Conservation (phyloP, 192 early-diverging fungal species). For the Coemansia sp. region DNA sequence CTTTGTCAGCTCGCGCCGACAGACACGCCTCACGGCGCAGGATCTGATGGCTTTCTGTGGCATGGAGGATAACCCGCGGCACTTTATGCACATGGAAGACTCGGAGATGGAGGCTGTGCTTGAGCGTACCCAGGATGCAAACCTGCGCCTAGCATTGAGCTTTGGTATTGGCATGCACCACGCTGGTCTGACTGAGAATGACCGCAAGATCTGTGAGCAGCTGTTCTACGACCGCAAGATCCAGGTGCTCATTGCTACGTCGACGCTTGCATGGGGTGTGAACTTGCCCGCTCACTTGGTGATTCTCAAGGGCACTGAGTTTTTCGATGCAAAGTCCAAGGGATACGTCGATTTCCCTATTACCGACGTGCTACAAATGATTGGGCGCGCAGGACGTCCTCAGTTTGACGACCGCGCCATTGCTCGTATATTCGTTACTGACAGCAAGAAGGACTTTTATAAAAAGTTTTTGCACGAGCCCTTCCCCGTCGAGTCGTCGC, state of each 20-base stretch:
- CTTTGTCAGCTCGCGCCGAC: conserved; percentile 96
- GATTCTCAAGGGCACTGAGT: conserved; percentile 97
- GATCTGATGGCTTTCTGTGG: conserved; percentile 93
- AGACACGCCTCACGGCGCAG: conserved; percentile 94
- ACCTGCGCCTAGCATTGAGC: conserved; percentile 73
- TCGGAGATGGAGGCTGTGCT: conserved; percentile 68
- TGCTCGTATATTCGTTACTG: conserved; percentile 91
- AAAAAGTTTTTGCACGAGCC: conserved; percentile 97
- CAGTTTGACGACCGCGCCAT: conserved; percentile 94
- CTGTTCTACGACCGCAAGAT: conserved; percentile 94
- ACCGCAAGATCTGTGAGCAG: conserved; percentile 86
- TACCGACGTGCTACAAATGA: conserved; percentile 98
- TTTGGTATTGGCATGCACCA: conserved; percentile 99
- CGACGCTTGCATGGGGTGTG: conserved; percentile 97
- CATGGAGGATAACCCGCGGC: conserved; percentile 86
- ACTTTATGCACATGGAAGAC: conserved; percentile 87
- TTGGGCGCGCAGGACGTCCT: conserved; percentile 94
- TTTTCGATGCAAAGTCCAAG: conserved; percentile 83
- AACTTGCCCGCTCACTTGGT: conserved; percentile 97
- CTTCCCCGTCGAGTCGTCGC: conserved; percentile 83
- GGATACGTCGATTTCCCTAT: conserved; percentile 97
- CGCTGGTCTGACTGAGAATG: conserved; percentile 85
- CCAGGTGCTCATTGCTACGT: conserved; percentile 93
- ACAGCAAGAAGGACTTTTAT: conserved; percentile 97
- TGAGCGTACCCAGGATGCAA: conserved; percentile 73